A percentile compares a stretch with the other conserved stretches of the same genome.
Conservation (phyloP, 2,329 filamentous ascomycete species). For the Cryphonectria nitschkei region DNA sequence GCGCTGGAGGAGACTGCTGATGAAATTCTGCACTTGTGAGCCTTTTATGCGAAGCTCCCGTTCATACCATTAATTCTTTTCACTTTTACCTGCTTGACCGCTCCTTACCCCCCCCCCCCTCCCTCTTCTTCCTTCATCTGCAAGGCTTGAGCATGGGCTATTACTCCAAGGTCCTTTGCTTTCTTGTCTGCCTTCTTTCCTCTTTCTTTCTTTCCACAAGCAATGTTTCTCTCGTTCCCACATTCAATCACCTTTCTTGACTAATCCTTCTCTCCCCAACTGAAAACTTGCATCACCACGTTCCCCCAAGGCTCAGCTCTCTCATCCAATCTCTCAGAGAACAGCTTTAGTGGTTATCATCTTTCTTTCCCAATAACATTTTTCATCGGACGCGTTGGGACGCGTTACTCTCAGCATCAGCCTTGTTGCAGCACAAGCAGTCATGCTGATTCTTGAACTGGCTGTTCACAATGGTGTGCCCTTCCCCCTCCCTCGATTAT, state of each 20-base stretch:
- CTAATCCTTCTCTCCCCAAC: background rate
- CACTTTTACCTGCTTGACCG: background rate
- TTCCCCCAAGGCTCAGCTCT: background rate
- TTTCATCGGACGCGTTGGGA: background rate
- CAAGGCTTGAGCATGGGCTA: background rate
- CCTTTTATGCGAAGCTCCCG: background rate
- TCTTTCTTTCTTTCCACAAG: background rate
- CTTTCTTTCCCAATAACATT: background rate
- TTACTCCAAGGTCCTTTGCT: background rate
- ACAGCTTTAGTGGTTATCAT: background rate
- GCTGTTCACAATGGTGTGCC: background rate
- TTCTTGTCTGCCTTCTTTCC: background rate
- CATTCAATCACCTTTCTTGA: background rate
- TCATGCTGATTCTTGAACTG: background rate
- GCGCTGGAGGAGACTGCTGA: background rate
- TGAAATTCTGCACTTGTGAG: background rate
- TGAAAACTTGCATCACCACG: background rate
- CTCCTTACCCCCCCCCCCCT: too few relatives aligned
- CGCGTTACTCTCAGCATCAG: background rate
- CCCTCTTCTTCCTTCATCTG: background rate
- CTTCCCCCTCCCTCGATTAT: background rate
- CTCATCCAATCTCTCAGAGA: background rate
- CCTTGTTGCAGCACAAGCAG: background rate
- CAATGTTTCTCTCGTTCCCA: background rate
- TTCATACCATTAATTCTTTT: background rate